Conservation (phyloP, 192 early-diverging fungal species). For the Coemansia sp. region DNA sequence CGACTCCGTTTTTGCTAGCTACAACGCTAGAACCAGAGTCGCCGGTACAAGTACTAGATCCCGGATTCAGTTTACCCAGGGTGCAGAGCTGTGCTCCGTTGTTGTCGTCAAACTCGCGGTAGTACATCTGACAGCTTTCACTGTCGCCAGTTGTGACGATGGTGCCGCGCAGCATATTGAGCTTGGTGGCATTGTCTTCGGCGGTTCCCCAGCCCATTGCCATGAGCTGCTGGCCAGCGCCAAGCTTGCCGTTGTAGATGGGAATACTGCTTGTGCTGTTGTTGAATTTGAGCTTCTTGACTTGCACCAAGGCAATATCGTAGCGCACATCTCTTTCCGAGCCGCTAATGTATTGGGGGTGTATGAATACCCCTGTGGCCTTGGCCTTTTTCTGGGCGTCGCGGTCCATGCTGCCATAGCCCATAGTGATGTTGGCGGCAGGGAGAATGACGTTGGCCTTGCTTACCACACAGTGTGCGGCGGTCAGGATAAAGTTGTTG, state of each 20-base stretch:
- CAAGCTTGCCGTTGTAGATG: constrained; percentile 21
- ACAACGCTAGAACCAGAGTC: constrained; percentile 41
- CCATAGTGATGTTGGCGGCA: constrained; percentile 17
- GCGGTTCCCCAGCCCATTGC: constrained; percentile 53
- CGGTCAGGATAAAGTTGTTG: constrained; percentile 30
- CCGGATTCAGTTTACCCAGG: constrained; percentile 20
- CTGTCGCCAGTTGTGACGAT: constrained; percentile 22
- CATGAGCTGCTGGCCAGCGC: constrained; percentile 18
- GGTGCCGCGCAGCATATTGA: constrained; percentile 32
- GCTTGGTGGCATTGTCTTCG: constrained; percentile 15
- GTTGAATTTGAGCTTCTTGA: constrained; percentile 16
- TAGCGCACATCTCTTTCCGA: background rate
- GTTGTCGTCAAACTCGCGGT: constrained; percentile 8
- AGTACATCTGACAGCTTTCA: constrained; percentile 7
- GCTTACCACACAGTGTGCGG: constrained; percentile 41
- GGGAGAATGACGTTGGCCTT: background rate
- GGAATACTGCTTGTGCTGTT: constrained; percentile 7
- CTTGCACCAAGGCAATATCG: constrained; percentile 40
- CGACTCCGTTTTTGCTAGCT: constrained; percentile 3
- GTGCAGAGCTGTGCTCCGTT: constrained; percentile 46
- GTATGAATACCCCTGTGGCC: constrained; percentile 10
- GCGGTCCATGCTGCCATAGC: constrained; percentile 26
- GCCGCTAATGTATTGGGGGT: constrained; percentile 18
- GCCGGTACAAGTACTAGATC: constrained; percentile 28
- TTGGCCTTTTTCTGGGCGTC: constrained; percentile 12